Conservation (phyloP, 2,329 filamentous ascomycete genomes). For the Hymenotorrendiella dingleyae region DNA sequence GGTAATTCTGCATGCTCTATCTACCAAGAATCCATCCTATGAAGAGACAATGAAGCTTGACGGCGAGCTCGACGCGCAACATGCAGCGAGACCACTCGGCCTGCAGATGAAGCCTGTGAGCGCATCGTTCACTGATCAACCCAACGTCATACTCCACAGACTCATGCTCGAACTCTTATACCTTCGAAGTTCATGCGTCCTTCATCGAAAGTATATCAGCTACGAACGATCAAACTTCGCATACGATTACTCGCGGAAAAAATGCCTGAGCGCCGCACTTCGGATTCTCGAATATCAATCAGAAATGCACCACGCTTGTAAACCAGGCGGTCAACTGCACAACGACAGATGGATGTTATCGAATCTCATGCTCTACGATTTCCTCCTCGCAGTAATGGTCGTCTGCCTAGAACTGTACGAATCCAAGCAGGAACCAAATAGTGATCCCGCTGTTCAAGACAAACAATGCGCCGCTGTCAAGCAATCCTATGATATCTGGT, state of each 20-base stretch:
- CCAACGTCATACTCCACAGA: conserved; percentile 8
- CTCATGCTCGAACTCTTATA: conserved; percentile 10
- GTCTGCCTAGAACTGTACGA: conserved; percentile 13
- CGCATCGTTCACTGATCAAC: conserved; percentile 7
- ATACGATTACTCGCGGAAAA: conserved; percentile 46
- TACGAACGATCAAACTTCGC: conserved; percentile 38
- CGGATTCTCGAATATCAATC: conserved; percentile 41
- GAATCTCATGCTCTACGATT: conserved; percentile 11
- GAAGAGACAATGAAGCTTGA: conserved; percentile 44
- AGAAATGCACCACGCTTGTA: conserved; percentile 8
- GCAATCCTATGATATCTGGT: conserved; percentile 11
- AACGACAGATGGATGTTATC: conserved; percentile 13
- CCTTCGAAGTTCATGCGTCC: conserved; percentile 9
- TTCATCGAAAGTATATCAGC: conserved; percentile 15
- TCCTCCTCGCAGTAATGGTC: conserved; percentile 13
- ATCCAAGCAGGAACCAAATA: not conserved
- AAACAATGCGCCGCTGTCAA: conserved; percentile 6
- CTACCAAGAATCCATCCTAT: conserved; percentile 42
- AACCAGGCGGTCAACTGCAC: conserved; percentile 7
- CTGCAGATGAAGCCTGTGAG: conserved; percentile 26
- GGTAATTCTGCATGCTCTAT: conserved; percentile 44
- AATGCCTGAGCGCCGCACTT: conserved; percentile 44
- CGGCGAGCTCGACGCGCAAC: conserved; percentile 37
- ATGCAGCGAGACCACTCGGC: conserved; percentile 40
- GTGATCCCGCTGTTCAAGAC: not conserved